These are phyloP conservation scores for Pseudogymnoascus sp. DNA, from an alignment of 2,329 filamentous ascomycete species.

Conservation along the genomic window DNA sequence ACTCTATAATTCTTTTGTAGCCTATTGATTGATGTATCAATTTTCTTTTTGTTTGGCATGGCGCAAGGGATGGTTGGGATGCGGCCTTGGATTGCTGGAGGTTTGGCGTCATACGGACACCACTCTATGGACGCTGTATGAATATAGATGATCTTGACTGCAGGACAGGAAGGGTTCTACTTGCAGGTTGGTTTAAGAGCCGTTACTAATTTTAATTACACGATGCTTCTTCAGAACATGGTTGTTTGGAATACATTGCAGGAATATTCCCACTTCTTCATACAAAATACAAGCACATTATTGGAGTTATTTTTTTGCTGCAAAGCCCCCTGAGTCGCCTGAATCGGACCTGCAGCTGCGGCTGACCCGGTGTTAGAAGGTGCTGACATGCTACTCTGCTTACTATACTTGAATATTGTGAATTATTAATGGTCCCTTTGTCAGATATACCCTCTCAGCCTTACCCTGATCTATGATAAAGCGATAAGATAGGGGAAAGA, in stretches of 20 bases:
- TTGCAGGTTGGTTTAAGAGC: constrained; percentile 8
- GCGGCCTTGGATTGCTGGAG: constrained; percentile 6
- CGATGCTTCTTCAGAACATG: constrained; percentile 6
- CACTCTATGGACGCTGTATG: constrained; percentile 8
- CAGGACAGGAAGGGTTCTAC: constrained; percentile 8
- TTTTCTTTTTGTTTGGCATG: background rate
- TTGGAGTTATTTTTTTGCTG: background rate
- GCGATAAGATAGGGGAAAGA: background rate
- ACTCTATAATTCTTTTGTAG: constrained; percentile 6
- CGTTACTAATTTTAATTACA: constrained; percentile 7
- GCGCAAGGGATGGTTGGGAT: constrained; percentile 7
- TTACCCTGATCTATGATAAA: background rate
- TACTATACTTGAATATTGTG: background rate
- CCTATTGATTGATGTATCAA: constrained; percentile 7
- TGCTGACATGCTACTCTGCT: background rate
- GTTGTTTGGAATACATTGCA: constrained; percentile 7
- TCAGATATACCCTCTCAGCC: background rate
- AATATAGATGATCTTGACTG: constrained; percentile 8
- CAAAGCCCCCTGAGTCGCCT: background rate
- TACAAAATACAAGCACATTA: constrained; percentile 3
- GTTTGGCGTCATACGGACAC: constrained; percentile 2
- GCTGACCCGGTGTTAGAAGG: background rate
- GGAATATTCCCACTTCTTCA: background rate
- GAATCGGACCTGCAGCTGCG: background rate
- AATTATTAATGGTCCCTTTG: background rate